Percentiles rank a stretch among this genome's conserved stretches.
These are phyloP conservation scores for Corchorus olitorius DNA, from an alignment of 345 rosid genomes.

Conservation along the genomic window DNA sequence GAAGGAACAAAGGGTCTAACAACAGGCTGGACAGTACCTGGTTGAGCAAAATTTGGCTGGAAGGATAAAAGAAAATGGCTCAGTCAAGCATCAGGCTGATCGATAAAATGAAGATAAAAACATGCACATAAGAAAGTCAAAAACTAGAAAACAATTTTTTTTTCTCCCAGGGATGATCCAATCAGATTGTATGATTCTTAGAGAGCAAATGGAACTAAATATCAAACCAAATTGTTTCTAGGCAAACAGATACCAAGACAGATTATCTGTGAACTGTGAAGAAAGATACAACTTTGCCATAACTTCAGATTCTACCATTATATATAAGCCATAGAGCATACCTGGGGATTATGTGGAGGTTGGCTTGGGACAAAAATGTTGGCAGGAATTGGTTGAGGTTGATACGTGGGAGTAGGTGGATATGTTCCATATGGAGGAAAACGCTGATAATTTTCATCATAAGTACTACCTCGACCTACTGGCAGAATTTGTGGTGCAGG, in stretches of 20 bases:
- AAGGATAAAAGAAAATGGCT: slow-evolving; percentile 24
- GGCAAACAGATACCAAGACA: neutral
- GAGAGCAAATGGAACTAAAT: neutral
- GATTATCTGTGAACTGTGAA: neutral
- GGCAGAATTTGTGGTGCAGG: slow-evolving; percentile 47
- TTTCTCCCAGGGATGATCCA: neutral
- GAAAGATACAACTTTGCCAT: neutral
- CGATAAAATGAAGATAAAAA: neutral
- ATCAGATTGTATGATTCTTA: neutral
- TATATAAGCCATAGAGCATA: slow-evolving; percentile 29
- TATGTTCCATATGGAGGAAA: slow-evolving; percentile 57
- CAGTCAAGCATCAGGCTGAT: slow-evolving; percentile 2
- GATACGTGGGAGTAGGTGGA: slow-evolving; percentile 44
- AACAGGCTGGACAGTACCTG: slow-evolving; percentile 53
- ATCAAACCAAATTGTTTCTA: neutral
- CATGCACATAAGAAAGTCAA: neutral
- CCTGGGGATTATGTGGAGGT: slow-evolving; percentile 63
- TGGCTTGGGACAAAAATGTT: slow-evolving; percentile 71
- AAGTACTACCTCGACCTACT: slow-evolving; percentile 50
- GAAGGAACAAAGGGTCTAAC: slow-evolving; percentile 85
- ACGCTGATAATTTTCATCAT: slow-evolving; percentile 65
- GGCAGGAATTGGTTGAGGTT: slow-evolving; percentile 46
- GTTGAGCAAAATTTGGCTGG: slow-evolving; percentile 54
- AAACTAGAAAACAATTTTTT: neutral
- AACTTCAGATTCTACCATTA: neutral